Conservation (phyloP, 208 protist species). For the Willaertia magna region DNA sequence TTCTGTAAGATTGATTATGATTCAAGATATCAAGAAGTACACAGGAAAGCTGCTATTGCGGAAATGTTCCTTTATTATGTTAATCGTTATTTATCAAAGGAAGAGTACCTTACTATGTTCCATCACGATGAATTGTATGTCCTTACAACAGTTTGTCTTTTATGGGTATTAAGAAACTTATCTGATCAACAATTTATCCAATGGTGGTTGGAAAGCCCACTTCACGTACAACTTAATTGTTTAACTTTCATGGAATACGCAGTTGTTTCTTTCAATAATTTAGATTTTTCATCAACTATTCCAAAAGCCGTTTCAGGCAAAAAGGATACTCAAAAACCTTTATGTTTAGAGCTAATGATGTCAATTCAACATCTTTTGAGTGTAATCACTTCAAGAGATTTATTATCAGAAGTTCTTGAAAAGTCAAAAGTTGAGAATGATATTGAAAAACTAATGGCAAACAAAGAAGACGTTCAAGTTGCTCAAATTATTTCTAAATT, state of each 20-base stretch:
- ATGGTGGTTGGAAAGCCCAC: neutral
- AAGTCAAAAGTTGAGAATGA: neutral
- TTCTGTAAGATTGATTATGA: neutral
- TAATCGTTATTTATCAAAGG: neutral
- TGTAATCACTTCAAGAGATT: neutral
- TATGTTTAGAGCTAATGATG: neutral
- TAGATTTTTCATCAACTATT: neutral
- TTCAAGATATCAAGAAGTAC: neutral
- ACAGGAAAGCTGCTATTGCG: neutral
- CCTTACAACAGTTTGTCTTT: neutral
- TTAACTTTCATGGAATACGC: neutral
- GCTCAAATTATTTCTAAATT: neutral
- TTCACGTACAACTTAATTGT: neutral
- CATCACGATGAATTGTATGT: neutral
- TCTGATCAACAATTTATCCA: neutral
- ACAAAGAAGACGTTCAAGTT: neutral
- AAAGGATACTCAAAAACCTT: neutral
- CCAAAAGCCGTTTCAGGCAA: neutral
- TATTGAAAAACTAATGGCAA: neutral
- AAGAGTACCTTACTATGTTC: neutral
- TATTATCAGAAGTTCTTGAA: neutral
- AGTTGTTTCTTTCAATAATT: neutral
- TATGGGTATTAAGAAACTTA: neutral
- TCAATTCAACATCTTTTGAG: neutral
- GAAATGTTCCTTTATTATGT: neutral